A percentile compares a stretch with the other conserved stretches of the same genome.
Conservation (phyloP, 116 monocot genomes). For the Posidonia oceanica region DNA sequence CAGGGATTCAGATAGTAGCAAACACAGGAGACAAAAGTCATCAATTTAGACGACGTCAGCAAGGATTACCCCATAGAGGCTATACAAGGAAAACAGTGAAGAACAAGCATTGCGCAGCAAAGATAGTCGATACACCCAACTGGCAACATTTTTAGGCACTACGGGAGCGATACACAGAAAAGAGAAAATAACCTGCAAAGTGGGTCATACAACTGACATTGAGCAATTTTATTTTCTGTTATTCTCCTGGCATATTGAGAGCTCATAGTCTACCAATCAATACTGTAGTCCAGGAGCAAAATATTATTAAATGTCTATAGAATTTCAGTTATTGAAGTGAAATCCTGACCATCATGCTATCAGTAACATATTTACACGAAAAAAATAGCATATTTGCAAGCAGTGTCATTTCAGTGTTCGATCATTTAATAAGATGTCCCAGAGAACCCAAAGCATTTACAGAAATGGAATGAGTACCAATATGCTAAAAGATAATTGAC, state of each 20-base stretch:
- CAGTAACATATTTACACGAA: too few species aligned
- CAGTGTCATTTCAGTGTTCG: not conserved
- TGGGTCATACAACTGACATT: not conserved
- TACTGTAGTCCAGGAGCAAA: too few species aligned
- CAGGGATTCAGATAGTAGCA: not conserved
- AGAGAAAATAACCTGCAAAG: constrained; percentile 2
- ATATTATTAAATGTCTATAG: too few species aligned
- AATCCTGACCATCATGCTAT: too few species aligned
- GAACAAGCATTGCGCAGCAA: constrained; percentile 54
- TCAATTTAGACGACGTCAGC: not conserved
- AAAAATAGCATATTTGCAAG: too few species aligned
- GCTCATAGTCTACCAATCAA: not conserved
- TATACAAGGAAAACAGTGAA: constrained; percentile 65
- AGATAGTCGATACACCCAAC: constrained; percentile 56
- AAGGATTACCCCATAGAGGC: constrained; percentile 49
- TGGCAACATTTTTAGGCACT: constrained; percentile 37
- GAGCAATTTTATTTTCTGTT: too few species aligned
- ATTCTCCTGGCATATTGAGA: not conserved
- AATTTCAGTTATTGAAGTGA: too few species aligned
- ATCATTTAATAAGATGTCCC: not conserved
- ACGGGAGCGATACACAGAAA: constrained; percentile 21
- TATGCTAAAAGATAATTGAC: constrained; percentile 57
- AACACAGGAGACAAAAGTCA: not conserved
- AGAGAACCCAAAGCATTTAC: not conserved
- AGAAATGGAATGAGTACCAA: constrained; percentile 36